phyloP scores from a whole-genome alignment of 106 monocot genomes.

The Acorus calamus region DNA sequence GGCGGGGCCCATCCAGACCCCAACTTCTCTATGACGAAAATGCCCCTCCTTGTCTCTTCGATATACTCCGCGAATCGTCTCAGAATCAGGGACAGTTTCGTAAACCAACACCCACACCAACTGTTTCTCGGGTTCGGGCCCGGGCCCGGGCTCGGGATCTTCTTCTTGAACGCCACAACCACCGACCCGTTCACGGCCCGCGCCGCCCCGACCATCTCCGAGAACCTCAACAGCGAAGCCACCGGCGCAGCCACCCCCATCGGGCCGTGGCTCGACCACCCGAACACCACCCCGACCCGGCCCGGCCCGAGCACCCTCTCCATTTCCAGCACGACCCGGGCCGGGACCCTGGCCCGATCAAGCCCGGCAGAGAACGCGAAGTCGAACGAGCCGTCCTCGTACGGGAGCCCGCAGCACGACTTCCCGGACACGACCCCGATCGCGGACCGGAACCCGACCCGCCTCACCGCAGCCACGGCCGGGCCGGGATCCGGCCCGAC shows the following conservation, averaged over 20 bases:
- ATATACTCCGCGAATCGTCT: too few relatives aligned
- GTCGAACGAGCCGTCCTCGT: slow-evolving; percentile 20
- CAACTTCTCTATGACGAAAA: too few relatives aligned
- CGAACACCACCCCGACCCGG: slow-evolving; percentile 19
- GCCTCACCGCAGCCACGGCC: slow-evolving; percentile 3
- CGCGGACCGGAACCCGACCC: slow-evolving; percentile 1
- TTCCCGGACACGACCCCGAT: slow-evolving; percentile 5
- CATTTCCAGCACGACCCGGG: slow-evolving; percentile 30
- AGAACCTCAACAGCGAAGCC: slow-evolving; percentile 19
- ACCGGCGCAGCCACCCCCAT: slow-evolving; percentile 26
- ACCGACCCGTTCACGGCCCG: slow-evolving; percentile 18
- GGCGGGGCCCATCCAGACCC: too few relatives aligned
- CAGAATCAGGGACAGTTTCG: too few relatives aligned
- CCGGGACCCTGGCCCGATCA: slow-evolving; percentile 29
- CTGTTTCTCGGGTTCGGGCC: too few relatives aligned
- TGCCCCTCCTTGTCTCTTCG: too few relatives aligned
- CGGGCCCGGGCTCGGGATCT: not conserved
- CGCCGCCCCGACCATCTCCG: slow-evolving; percentile 17
- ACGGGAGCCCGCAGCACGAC: slow-evolving; percentile 22
- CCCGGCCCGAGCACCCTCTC: slow-evolving; percentile 32
- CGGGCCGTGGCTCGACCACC: slow-evolving; percentile 4
- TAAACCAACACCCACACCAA: too few relatives aligned
- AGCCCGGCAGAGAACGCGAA: slow-evolving; percentile 22
- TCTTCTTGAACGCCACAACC: slow-evolving; percentile 23
- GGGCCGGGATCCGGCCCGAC: slow-evolving; percentile 10